These are phyloP conservation scores for Trichosporon asahii DNA, from an alignment of 1,284 basidiomycete species.

Conservation along the genomic window DNA sequence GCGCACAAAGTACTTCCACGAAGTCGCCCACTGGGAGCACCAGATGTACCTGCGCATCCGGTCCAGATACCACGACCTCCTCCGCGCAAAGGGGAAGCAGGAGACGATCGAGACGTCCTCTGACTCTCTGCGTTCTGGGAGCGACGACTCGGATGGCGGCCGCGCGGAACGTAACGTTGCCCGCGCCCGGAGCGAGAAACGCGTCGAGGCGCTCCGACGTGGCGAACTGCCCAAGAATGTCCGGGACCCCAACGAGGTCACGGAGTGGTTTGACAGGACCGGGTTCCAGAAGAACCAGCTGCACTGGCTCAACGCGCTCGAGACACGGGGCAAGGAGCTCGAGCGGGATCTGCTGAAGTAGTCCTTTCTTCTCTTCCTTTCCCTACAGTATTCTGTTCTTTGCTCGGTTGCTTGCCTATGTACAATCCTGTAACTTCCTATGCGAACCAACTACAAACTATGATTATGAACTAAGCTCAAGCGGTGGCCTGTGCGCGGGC, in stretches of 20 bases:
- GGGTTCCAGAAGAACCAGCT: slow-evolving; percentile 56
- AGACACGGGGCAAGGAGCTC: background rate
- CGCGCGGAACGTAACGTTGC: slow-evolving; percentile 16
- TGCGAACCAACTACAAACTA: background rate
- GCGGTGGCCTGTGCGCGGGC: background rate
- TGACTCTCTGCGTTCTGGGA: slow-evolving; percentile 9
- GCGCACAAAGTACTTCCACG: slow-evolving; percentile 14
- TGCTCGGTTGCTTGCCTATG: background rate
- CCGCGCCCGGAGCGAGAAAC: slow-evolving; percentile 12
- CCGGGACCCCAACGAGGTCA: slow-evolving; percentile 66
- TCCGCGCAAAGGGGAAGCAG: slow-evolving; percentile 26
- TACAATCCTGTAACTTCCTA: background rate
- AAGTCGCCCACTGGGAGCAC: slow-evolving; percentile 50
- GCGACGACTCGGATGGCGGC: slow-evolving; percentile 28
- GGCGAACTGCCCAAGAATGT: slow-evolving; percentile 26
- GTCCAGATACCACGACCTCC: slow-evolving; percentile 32
- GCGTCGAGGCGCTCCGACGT: slow-evolving; percentile 25
- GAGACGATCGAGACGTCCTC: background rate
- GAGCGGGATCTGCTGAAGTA: background rate
- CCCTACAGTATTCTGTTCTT: background rate
- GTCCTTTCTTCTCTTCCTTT: background rate
- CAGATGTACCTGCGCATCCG: slow-evolving; percentile 31
- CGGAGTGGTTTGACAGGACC: slow-evolving; percentile 74
- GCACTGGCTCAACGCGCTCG: background rate
- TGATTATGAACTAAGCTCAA: background rate